phyloP scores from a whole-genome alignment of 169 alveolate species.

The Plasmodium reichenowi region DNA sequence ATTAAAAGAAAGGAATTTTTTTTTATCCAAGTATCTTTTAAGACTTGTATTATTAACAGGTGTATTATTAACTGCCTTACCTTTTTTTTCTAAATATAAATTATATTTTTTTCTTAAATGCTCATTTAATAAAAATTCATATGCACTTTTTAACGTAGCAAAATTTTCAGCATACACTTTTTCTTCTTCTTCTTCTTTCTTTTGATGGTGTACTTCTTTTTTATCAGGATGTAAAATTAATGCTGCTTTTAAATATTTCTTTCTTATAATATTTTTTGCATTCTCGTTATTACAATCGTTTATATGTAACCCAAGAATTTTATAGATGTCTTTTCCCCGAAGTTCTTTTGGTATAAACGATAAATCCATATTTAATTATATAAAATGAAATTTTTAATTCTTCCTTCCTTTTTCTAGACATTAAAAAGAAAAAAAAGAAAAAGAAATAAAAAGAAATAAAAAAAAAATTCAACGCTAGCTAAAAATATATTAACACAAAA shows the following conservation, averaged over 20 bases:
- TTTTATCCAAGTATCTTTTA: conserved; percentile 30
- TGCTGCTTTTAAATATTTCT: conserved; percentile 49
- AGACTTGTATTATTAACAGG: conserved; percentile 23
- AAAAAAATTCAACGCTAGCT: too few species aligned
- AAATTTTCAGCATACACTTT: conserved; percentile 7
- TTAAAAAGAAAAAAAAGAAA: too few species aligned
- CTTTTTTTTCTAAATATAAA: conserved; percentile 10
- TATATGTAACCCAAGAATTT: conserved; percentile 33
- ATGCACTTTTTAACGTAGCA: conserved; percentile 48
- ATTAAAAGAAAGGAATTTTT: conserved; percentile 12
- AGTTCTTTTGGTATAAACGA: conserved; percentile 62
- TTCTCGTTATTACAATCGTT: conserved; percentile 25
- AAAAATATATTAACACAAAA: too few species aligned
- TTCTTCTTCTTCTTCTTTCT: conserved; percentile 11
- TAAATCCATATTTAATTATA: conserved; percentile 18
- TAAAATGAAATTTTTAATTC: too few species aligned
- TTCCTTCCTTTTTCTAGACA: too few species aligned
- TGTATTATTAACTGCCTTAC: neutral
- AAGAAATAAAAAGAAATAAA: too few species aligned
- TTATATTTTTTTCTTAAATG: conserved; percentile 44
- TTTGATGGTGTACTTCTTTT: neutral
- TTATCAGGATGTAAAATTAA: conserved; percentile 64
- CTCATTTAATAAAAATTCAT: conserved; percentile 62
- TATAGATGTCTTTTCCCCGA: conserved; percentile 50
- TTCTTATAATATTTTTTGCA: conserved; percentile 43